Conservation (phyloP, 768 basidiomycete genomes). For the Suillus variegatus region DNA sequence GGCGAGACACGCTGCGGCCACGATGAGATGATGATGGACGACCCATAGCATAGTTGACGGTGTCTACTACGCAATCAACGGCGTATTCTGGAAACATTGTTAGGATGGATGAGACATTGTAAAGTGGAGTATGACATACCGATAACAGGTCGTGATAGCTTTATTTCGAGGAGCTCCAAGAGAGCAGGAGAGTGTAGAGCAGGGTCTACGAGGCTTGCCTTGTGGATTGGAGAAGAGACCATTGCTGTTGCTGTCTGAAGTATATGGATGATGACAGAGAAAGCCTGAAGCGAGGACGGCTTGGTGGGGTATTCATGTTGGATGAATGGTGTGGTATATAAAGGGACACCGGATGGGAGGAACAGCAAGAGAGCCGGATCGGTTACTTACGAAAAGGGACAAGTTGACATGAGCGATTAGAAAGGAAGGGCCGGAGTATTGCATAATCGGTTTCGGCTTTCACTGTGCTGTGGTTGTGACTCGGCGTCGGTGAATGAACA, state of each 20-base stretch:
- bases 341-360: constrained; percentile 22
- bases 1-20: constrained; percentile 48
- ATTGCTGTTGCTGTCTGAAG: constrained; percentile 9
- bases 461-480: background rate
- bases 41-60: constrained; percentile 78
- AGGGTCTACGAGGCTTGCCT: constrained; percentile 61
- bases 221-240: constrained; percentile 40
- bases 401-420: constrained; percentile 29
- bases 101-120: background rate
- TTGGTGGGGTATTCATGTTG: constrained; percentile 12
- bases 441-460: constrained; percentile 2
- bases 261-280: background rate
- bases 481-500: background rate
- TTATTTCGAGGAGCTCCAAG: constrained; percentile 67
- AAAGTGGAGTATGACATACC: constrained; percentile 45
- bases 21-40: constrained; percentile 56
- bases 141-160: constrained; percentile 60
- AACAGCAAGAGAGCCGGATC: constrained; percentile 35
- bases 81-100: constrained; percentile 55
- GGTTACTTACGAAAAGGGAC: constrained; percentile 31
- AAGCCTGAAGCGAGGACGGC: constrained; percentile 8
- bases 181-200: constrained; percentile 63
- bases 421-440: constrained; percentile 16
- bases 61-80: constrained; percentile 67
- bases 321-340: constrained; percentile 29